Percentiles rank a stretch among this genome's conserved stretches.
These are phyloP conservation scores for Austroboletus niveus DNA, from an alignment of 1,284 basidiomycete species.

Conservation along the genomic window DNA sequence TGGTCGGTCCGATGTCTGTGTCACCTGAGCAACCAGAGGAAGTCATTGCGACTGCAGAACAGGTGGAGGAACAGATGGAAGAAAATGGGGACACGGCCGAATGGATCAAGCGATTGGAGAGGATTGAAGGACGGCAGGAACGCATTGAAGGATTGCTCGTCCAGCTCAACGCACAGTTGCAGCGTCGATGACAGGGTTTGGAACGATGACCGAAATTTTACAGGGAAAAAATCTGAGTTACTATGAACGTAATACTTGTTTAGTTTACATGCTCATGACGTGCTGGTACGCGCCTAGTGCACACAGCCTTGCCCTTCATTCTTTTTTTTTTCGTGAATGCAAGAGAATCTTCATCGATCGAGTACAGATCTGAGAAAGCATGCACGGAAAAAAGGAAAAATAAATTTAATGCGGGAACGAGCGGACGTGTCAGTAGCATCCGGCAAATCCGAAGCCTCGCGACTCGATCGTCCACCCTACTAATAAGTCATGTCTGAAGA, in stretches of 20 bases:
- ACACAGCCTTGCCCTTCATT: background rate
- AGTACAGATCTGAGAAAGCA: constrained; percentile 13
- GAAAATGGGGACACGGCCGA: constrained; percentile 24
- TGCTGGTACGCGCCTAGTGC: background rate
- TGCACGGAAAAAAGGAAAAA: constrained; percentile 3
- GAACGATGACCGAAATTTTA: no score
- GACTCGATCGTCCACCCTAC: no score
- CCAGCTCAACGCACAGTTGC: constrained; percentile 20
- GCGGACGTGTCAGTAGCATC: no score
- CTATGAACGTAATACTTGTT: background rate
- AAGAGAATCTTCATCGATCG: background rate
- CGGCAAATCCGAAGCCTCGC: no score
- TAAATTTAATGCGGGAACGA: background rate
- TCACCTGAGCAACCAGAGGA: constrained; percentile 31
- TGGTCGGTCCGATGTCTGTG: constrained; percentile 28
- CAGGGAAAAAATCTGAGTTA: no score
- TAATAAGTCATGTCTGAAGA: no score
- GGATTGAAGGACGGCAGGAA: constrained; percentile 61
- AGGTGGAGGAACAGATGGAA: constrained; percentile 39
- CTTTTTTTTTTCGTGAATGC: constrained; percentile 2
- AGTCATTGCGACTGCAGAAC: constrained; percentile 39
- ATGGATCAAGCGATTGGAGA: constrained; percentile 46
- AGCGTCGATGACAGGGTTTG: constrained; percentile 4
- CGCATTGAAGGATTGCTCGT: constrained; percentile 61
- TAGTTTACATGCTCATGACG: background rate